Base-by-base conservation (phyloP, 139 green algal genomes). In the Chlamydomonas urium region DNA sequence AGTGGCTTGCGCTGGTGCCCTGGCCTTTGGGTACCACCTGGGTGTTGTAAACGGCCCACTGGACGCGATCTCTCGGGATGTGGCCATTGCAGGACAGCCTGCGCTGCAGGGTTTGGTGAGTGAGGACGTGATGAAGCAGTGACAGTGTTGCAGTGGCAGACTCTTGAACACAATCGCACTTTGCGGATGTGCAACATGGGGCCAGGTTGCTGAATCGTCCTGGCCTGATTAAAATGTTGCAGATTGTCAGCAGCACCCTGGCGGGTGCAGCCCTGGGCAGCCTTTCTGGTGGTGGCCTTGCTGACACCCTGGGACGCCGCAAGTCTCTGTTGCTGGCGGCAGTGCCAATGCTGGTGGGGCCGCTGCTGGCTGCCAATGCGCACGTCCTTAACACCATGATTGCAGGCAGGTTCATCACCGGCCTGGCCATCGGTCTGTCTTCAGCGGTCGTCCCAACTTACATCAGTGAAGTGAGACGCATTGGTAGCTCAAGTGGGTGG, bases 371-470 rank as follows among this genome's bases (percentile, higher is more conserved):
- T 38, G 85, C 87, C 3, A 60, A 56, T 4, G 90, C 94, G 31
- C 75, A 38, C 53, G 75, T 65, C 50, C 73, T 94, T 31, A 50
- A 65, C 3, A 19, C 56, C 5, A 90, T 99, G 81, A 37, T 96
- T 0, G 71, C 81, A 2, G 94, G 95, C 2, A 83, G 95, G 2
- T 79, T 89, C 53, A 24, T 98, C 4, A 77, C 86, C 2, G 95
- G 95, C 6, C 10, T 97, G 4, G 95, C 92, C 57, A 96, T 99
- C 45, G 95, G 95, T 5, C 80, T 98, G 23, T 86, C 86, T 10
- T 97, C 90, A 0, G 89, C 88, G 0, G 76, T 97, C 2, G 94
- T 98, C 29, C 95, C 95, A 3, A 84, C 97, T 1, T 98, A 97
- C 89, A 97, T 98, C 72, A 89, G 81, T 24, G 91, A 96, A 83